Evolutionary conservation across 805 yeast species (phyloP).

Genomic region (Maudiozyma turicensis): DNA sequence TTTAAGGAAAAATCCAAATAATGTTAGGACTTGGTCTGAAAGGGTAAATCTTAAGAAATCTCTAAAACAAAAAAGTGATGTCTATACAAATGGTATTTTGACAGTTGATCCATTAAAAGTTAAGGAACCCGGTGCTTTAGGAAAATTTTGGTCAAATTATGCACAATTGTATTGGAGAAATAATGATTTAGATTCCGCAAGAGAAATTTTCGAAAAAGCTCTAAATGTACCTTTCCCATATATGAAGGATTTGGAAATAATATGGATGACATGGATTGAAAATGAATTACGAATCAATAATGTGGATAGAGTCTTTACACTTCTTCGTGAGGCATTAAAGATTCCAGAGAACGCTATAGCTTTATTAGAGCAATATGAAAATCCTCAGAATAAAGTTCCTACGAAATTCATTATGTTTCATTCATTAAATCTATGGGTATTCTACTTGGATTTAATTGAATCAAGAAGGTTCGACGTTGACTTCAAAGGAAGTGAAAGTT

Average conservation of each 20-base stretch:
- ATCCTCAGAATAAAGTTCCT: slow-evolving; percentile 24
- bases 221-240: slow-evolving; percentile 58
- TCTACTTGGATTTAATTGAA: slow-evolving; percentile 58
- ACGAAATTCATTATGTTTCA: slow-evolving; percentile 54
- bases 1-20: slow-evolving; percentile 50
- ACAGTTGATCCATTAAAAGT: slow-evolving; percentile 52
- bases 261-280: slow-evolving; percentile 74
- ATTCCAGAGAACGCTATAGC: slow-evolving; percentile 30
- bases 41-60: slow-evolving; percentile 41
- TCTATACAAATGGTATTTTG: slow-evolving; percentile 55
- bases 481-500: too few species aligned
- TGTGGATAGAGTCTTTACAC: slow-evolving; percentile 34
- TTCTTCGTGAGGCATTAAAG: slow-evolving; percentile 35
- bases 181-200: slow-evolving; percentile 48
- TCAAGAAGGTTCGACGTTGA: neutral
- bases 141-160: slow-evolving; percentile 61
- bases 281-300: slow-evolving; percentile 48
- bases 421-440: slow-evolving; percentile 59
- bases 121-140: slow-evolving; percentile 34
- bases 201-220: slow-evolving; percentile 54
- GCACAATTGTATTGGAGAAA: slow-evolving; percentile 52
- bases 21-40: slow-evolving; percentile 60
- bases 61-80: slow-evolving; percentile 32
- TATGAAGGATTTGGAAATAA: slow-evolving; percentile 52
- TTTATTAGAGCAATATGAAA: slow-evolving; percentile 13